Conservation (phyloP, 1,284 basidiomycete species). For the Heliocybe sulcata region DNA sequence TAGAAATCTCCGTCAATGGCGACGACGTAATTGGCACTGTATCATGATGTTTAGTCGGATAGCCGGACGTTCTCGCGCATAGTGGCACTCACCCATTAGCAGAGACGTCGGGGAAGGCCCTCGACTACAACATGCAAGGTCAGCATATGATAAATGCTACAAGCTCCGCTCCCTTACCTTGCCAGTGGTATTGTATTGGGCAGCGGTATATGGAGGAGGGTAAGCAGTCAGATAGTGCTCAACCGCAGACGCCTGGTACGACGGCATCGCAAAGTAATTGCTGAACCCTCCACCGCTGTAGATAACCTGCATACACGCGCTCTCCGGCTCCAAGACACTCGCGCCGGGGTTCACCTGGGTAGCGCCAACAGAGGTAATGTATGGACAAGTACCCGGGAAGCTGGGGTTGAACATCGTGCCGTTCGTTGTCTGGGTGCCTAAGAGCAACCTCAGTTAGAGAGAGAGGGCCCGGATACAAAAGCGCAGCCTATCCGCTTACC, state of each 20-base stretch:
- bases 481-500: constrained; percentile 17
- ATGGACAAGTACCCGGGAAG: constrained; percentile 54
- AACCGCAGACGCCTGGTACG: constrained; percentile 20
- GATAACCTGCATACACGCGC: constrained; percentile 25
- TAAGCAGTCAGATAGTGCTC: constrained; percentile 10
- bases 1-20: constrained; percentile 15
- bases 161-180: background rate
- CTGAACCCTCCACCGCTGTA: constrained; percentile 41
- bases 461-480: background rate
- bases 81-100: constrained; percentile 19
- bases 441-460: background rate
- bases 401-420: constrained; percentile 38
- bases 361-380: constrained; percentile 48
- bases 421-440: constrained; percentile 22
- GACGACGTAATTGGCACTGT: constrained; percentile 18
- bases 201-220: constrained; percentile 7
- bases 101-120: constrained; percentile 30
- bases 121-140: constrained; percentile 11
- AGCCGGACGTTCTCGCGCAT: background rate
- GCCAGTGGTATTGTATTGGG: constrained; percentile 11
- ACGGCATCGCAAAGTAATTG: constrained; percentile 21
- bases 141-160: background rate
- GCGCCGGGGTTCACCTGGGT: constrained; percentile 38
- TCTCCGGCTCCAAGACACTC: constrained; percentile 32
- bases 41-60: constrained; percentile 2